These are phyloP conservation scores for Boletus smithii DNA, from an alignment of 1,284 basidiomycete species.

Conservation along the genomic window DNA sequence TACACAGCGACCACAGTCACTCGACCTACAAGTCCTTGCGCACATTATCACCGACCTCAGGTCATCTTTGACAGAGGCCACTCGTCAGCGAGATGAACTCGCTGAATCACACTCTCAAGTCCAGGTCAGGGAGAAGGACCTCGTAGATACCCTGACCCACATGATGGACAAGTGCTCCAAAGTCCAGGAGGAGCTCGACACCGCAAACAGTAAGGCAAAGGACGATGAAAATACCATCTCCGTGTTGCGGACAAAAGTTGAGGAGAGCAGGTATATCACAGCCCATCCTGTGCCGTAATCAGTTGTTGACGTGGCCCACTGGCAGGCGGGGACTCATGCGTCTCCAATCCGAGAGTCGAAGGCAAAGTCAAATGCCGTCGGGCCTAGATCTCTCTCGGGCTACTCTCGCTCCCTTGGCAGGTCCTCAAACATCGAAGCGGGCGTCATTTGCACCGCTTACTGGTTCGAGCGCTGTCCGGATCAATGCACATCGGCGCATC, in stretches of 20 bases:
- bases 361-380: constrained; percentile 53
- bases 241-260: constrained; percentile 81
- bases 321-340: constrained; percentile 81
- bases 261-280: constrained; percentile 72
- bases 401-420: constrained; percentile 36
- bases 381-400: constrained; percentile 56
- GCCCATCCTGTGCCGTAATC: background rate
- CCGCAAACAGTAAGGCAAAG: constrained; percentile 56
- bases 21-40: constrained; percentile 72
- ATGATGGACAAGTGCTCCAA: constrained; percentile 62
- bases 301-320: constrained; percentile 2
- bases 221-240: constrained; percentile 82
- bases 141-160: constrained; percentile 57
- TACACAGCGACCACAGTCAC: constrained; percentile 46
- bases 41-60: constrained; percentile 69
- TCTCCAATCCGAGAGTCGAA: constrained; percentile 79
- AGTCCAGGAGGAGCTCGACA: constrained; percentile 59
- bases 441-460: constrained; percentile 70
- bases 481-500: constrained; percentile 59
- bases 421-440: constrained; percentile 57
- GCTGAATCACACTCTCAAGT: constrained; percentile 48
- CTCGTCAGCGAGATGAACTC: constrained; percentile 66
- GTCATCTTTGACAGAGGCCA: constrained; percentile 54
- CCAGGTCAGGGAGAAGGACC: constrained; percentile 51
- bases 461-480: constrained; percentile 45